phyloP scores from a whole-genome alignment of 768 basidiomycete species.

The Suillus variegatus region DNA sequence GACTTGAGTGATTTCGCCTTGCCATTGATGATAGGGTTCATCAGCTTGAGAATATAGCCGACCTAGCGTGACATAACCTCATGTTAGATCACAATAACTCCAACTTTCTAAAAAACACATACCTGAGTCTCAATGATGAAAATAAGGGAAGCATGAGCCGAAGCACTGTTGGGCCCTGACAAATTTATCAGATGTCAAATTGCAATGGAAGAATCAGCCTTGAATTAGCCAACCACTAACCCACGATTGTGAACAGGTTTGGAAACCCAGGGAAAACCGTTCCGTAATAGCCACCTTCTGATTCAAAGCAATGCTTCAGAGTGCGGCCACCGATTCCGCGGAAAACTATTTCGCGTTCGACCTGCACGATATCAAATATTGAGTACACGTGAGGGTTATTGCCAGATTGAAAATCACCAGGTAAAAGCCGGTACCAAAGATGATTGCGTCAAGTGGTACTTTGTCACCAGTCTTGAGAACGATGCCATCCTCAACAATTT shows the following conservation, averaged over 20 bases:
- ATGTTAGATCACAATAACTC: conserved; percentile 7
- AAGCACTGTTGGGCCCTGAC: conserved; percentile 55
- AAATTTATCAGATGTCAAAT: not conserved
- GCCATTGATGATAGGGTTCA: conserved; percentile 52
- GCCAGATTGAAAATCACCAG: conserved; percentile 35
- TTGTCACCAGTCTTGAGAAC: conserved; percentile 48
- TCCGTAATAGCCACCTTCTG: conserved; percentile 56
- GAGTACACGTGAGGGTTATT: not conserved
- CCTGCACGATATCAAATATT: conserved; percentile 8
- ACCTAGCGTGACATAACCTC: conserved; percentile 37
- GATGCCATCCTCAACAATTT: conserved; percentile 50
- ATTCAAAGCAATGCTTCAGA: conserved; percentile 46
- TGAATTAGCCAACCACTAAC: conserved; percentile 29
- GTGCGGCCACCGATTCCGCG: conserved; percentile 44
- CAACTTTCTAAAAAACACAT: conserved; percentile 10
- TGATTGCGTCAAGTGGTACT: conserved; percentile 56
- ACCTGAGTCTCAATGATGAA: conserved; percentile 61
- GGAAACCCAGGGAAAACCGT: conserved; percentile 57
- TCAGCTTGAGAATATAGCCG: conserved; percentile 47
- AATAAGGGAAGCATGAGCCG: conserved; percentile 60
- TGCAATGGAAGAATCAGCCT: not conserved
- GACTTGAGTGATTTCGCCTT: conserved; percentile 52
- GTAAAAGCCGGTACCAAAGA: conserved; percentile 57
- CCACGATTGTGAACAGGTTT: conserved; percentile 50
- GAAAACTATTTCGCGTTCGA: conserved; percentile 21